Conservation (phyloP, 495 filamentous ascomycete species). For the Lophiostoma macrostomum region DNA sequence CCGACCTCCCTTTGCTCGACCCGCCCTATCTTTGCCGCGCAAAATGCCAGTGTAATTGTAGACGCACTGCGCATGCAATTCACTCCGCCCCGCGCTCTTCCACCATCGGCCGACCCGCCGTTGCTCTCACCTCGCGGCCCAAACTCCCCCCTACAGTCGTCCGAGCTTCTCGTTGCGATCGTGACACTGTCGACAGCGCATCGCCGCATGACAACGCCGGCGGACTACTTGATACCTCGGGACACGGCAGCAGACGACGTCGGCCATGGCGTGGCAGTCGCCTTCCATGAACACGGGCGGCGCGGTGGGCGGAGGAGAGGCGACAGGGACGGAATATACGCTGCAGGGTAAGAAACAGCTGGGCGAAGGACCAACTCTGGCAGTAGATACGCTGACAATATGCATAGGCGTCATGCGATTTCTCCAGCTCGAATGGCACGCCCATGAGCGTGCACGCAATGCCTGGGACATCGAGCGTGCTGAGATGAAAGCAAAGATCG, state of each 20-base stretch:
- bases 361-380: neutral
- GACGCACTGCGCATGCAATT: constrained; percentile 2
- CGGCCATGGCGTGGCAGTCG: constrained; percentile 38
- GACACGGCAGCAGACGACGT: constrained; percentile 4
- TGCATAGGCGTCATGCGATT: constrained; percentile 93
- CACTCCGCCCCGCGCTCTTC: neutral
- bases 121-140: constrained; percentile 5
- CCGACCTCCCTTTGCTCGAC: too few species aligned
- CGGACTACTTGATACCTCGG: constrained; percentile 1
- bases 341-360: constrained; percentile 71
- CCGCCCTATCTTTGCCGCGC: too few species aligned
- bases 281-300: constrained; percentile 37
- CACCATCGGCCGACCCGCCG: neutral
- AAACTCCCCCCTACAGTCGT: constrained; percentile 16
- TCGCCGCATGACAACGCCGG: constrained; percentile 28
- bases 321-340: constrained; percentile 87
- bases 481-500: constrained; percentile 98
- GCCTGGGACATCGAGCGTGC: constrained; percentile 98
- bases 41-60: too few species aligned
- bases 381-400: constrained; percentile 18
- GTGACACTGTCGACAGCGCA: neutral
- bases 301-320: constrained; percentile 31
- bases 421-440: constrained; percentile 98
- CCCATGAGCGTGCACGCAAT: constrained; percentile 95
- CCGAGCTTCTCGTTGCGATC: constrained; percentile 29